Conservation (phyloP, 495 filamentous ascomycete species). For the Talaromyces wortmannii region DNA sequence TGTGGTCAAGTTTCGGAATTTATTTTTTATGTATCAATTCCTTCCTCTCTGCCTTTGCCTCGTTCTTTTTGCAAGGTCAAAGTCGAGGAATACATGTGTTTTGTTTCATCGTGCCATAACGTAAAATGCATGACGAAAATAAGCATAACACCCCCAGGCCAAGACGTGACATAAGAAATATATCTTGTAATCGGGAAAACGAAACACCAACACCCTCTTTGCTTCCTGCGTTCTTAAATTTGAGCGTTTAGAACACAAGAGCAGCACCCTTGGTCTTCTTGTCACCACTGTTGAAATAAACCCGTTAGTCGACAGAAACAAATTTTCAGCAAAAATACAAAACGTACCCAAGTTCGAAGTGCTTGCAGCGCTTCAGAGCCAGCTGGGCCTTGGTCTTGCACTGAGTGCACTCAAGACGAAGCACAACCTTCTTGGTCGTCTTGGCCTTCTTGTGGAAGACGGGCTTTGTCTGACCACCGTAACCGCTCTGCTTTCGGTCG, state of each 20-base stretch:
- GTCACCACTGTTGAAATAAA: conserved; percentile 71
- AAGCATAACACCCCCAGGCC: neutral
- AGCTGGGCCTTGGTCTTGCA: conserved; percentile 99
- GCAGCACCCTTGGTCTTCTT: conserved; percentile 99
- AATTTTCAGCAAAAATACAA: neutral
- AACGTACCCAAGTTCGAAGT: conserved; percentile 97
- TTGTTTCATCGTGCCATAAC: conserved; percentile 6
- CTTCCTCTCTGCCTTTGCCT: neutral
- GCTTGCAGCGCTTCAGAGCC: conserved; percentile 98
- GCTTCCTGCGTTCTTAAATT: neutral
- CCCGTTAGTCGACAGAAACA: conserved; percentile 14
- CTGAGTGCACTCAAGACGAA: conserved; percentile 88
- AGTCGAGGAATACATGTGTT: neutral
- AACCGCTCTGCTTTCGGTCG: conserved; percentile 98
- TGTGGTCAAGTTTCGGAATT: conserved; percentile 2
- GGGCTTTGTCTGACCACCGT: conserved; percentile 99
- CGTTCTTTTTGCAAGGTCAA: conserved; percentile 3
- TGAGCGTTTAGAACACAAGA: conserved; percentile 79
- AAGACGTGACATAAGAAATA: neutral
- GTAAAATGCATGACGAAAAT: conserved; percentile 3
- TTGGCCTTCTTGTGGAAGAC: conserved; percentile 99
- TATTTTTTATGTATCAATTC: conserved; percentile 3
- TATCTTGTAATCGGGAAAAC: neutral
- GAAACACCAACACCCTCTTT: conserved; percentile 2
- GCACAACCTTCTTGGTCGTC: conserved; percentile 99